Conservation (phyloP, 192 early-diverging fungal genomes). For the Powellomyces hirtus region DNA sequence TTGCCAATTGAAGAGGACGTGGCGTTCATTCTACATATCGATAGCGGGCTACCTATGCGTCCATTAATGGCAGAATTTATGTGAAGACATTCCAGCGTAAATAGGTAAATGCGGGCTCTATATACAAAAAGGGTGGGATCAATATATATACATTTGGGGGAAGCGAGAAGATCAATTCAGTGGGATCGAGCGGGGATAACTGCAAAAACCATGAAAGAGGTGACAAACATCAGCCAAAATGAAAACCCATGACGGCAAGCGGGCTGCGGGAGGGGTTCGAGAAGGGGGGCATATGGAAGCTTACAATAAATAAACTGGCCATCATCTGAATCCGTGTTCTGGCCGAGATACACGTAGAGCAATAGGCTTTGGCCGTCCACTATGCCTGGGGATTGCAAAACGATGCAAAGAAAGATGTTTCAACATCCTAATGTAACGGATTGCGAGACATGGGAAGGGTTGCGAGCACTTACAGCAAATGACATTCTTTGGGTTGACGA, state of each 20-base stretch:
- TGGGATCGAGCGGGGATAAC: no score
- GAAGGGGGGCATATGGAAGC: not conserved
- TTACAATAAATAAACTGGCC: slow-evolving; percentile 31
- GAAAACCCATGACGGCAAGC: not conserved
- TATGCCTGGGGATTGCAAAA: slow-evolving; percentile 9
- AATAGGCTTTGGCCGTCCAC: slow-evolving; percentile 17
- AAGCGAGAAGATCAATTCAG: no score
- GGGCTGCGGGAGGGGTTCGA: not conserved
- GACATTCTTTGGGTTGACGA: slow-evolving; percentile 72
- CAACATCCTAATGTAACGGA: not conserved
- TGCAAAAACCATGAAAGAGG: no score
- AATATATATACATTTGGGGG: no score
- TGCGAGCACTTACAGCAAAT: slow-evolving; percentile 82
- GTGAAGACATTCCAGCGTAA: no score
- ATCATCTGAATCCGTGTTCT: slow-evolving; percentile 21
- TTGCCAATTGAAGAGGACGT: no score
- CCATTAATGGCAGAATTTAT: no score
- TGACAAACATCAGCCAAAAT: not conserved
- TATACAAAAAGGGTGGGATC: no score
- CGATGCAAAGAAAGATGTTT: not conserved
- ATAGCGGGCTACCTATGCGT: no score
- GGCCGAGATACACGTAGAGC: slow-evolving; percentile 32
- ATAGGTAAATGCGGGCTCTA: no score
- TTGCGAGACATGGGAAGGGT: slow-evolving; percentile 15
- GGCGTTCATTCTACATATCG: no score